Percentiles rank a stretch among this genome's conserved stretches.
Conservation (phyloP, 257 asterid species). For the Catharanthus roseus region DNA sequence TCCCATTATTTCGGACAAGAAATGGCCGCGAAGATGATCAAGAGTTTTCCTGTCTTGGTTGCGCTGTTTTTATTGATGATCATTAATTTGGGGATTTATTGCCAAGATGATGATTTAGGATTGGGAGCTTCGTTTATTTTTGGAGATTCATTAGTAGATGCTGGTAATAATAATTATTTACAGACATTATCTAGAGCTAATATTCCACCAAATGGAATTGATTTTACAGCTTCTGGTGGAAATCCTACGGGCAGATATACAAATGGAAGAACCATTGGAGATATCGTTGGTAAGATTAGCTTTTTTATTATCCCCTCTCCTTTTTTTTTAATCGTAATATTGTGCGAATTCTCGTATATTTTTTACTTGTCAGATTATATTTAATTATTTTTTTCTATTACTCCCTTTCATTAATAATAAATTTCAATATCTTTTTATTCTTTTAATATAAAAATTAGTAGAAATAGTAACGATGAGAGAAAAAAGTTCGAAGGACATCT, state of each 20-base stretch:
- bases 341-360: too few species aligned
- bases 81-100: slow-evolving; percentile 13
- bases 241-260: slow-evolving; percentile 83
- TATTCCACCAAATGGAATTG: slow-evolving; percentile 71
- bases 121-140: slow-evolving; percentile 71
- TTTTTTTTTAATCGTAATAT: too few species aligned
- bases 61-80: slow-evolving; percentile 28
- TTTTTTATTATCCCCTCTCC: too few species aligned
- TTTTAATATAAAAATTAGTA: too few species aligned
- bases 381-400: too few species aligned
- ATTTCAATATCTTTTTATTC: too few species aligned
- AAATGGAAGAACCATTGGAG: slow-evolving; percentile 87
- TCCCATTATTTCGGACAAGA: neutral
- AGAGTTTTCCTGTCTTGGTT: slow-evolving; percentile 5
- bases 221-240: slow-evolving; percentile 77
- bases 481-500: too few species aligned
- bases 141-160: slow-evolving; percentile 92
- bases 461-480: too few species aligned
- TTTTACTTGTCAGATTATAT: too few species aligned
- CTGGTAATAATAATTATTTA: slow-evolving; percentile 82
- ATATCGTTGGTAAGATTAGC: slow-evolving; percentile 63
- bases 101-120: slow-evolving; percentile 38
- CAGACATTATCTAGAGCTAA: slow-evolving; percentile 71
- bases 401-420: too few species aligned
- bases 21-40: slow-evolving; percentile 49